These are phyloP conservation scores for Penicillium decumbens DNA, from an alignment of 2,329 filamentous ascomycete genomes.

Conservation along the genomic window DNA sequence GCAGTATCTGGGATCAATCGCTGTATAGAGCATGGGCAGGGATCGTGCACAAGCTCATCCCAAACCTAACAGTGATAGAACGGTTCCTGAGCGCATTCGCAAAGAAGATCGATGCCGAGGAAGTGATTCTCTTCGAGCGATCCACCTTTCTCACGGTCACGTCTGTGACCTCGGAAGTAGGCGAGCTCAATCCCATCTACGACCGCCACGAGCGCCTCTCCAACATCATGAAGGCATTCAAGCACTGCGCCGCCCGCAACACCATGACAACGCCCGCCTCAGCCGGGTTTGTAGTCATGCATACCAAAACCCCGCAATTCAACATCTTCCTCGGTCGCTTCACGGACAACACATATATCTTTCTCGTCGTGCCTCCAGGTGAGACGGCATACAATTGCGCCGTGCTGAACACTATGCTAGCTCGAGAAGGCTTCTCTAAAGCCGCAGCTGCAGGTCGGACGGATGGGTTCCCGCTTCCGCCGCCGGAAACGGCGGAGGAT, in stretches of 20 bases:
- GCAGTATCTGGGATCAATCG: conserved; percentile 97
- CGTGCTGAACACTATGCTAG: conserved; percentile 83
- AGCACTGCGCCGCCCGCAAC: conserved; percentile 61
- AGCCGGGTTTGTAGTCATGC: conserved; percentile 45
- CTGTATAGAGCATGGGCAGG: conserved; percentile 97
- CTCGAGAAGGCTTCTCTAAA: conserved; percentile 72
- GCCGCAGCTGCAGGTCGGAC: conserved; percentile 48
- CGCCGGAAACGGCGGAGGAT: conserved; percentile 28
- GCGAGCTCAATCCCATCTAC: conserved; percentile 75
- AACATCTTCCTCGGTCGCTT: conserved; percentile 94
- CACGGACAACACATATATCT: conserved; percentile 95
- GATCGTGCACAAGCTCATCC: conserved; percentile 97
- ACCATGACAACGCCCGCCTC: conserved; percentile 43
- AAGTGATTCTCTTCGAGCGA: conserved; percentile 89
- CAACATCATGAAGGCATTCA: conserved; percentile 98
- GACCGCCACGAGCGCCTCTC: conserved; percentile 93
- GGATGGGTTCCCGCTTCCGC: conserved; percentile 41
- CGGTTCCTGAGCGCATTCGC: conserved; percentile 77
- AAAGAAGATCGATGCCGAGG: conserved; percentile 81
- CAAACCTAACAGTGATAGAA: conserved; percentile 84
- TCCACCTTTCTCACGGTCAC: conserved; percentile 97
- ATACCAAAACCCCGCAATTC: conserved; percentile 59
- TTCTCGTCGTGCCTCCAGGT: conserved; percentile 83
- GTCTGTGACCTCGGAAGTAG: conserved; percentile 72
- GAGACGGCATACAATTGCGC: conserved; percentile 89